These are phyloP conservation scores for Cudoniella acicularis DNA, from an alignment of 495 filamentous ascomycete species.

Conservation along the genomic window DNA sequence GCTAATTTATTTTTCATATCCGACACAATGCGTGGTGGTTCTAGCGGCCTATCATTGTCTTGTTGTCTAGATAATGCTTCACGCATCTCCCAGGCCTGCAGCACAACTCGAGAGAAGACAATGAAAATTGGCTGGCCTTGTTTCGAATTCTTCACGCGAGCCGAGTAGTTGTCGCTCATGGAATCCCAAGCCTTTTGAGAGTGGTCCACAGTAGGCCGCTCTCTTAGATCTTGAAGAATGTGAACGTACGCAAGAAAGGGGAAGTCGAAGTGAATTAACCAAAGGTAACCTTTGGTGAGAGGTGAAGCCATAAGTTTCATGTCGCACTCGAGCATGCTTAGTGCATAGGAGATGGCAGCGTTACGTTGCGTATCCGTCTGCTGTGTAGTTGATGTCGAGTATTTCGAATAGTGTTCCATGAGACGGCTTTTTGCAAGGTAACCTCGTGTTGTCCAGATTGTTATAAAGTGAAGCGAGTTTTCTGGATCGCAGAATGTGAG, in stretches of 20 bases:
- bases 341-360: conserved; percentile 40
- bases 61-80: conserved; percentile 25
- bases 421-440: conserved; percentile 39
- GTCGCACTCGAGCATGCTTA: conserved; percentile 41
- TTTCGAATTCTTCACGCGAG: conserved; percentile 27
- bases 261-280: conserved; percentile 46
- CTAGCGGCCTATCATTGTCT: conserved; percentile 20
- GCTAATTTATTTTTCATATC: conserved; percentile 29
- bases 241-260: conserved; percentile 49
- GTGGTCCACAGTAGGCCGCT: conserved; percentile 39
- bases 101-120: conserved; percentile 41
- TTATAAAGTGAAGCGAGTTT: conserved; percentile 58
- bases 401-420: conserved; percentile 35
- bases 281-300: conserved; percentile 37
- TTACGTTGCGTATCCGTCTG: conserved; percentile 30
- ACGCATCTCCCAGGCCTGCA: conserved; percentile 46
- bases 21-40: conserved; percentile 38
- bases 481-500: conserved; percentile 53
- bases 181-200: conserved; percentile 48
- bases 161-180: conserved; percentile 31
- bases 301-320: conserved; percentile 43
- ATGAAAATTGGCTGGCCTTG: conserved; percentile 30
- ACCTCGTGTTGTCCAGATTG: conserved; percentile 40
- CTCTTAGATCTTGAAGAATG: conserved; percentile 47
- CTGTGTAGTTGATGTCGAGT: conserved; percentile 20